Base-by-base conservation (phyloP, 768 basidiomycete genomes). In the Rhodosporidiobolus odoratus region DNA sequence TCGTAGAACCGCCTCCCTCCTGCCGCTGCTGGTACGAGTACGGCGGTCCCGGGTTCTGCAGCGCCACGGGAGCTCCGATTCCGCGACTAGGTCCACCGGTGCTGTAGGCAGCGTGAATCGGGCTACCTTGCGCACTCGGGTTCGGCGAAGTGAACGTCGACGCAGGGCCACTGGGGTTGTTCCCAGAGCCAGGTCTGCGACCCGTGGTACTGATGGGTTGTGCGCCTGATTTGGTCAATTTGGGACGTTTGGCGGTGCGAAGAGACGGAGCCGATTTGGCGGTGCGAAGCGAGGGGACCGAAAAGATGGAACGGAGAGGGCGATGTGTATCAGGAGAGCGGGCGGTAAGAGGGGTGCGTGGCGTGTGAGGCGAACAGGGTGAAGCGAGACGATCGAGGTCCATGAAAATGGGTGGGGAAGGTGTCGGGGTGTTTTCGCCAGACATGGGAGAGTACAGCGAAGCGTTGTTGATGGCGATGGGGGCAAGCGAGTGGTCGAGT, bases 161-260 rank as follows among this genome's bases (percentile, higher is more conserved):
- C 16, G 69, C 34, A 27, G 40, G 38, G 35, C 27, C 52, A 1
- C 62, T n/a, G n/a, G n/a, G n/a, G n/a, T n/a, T n/a, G n/a, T n/a
- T n/a, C n/a, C n/a, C 52, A 13, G 57, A 58, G 17, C 62, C 43
- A 4, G 72, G 64, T 43, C 62, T 64, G 3, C 65, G 64, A 23
- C 68, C 68, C 34, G 50, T 19, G 1, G 58, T 38, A 30, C 50
- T 32, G 35, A 69, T 27, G 17, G 72, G 72, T 63, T 73, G 68
- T 3, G 72, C 72, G 61, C 72, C 72, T 73, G 56, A 23, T 21
- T 60, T 45, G n/a, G n/a, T n/a, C n/a, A n/a, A n/a, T 58, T 43
- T 50, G 10, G 65, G 43, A 7, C 65, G 70, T 66, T 66, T 71
- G 32, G 38, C 37, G 21, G 65, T 47, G 21, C 69, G 69, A 7